Evolutionary conservation across 768 basidiomycete species (phyloP).

Genomic region (Kwoniella mangroviensis): DNA sequence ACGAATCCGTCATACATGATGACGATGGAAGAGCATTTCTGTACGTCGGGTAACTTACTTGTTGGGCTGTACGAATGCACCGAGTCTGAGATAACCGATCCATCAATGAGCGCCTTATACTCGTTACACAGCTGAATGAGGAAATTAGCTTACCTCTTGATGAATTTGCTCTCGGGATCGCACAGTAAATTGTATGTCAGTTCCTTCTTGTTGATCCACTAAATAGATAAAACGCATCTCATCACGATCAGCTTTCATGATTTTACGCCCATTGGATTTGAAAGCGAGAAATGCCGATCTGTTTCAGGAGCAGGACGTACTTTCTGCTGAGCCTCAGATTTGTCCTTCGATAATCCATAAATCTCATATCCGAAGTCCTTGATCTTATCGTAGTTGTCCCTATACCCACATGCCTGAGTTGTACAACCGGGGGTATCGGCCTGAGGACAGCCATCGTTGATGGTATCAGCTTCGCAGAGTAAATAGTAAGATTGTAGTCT

Average conservation of each 20-base stretch:
- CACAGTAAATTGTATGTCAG: conserved; percentile 86
- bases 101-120: neutral
- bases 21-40: neutral
- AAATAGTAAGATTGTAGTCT: neutral
- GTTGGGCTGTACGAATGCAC: conserved; percentile 69
- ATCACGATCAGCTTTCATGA: neutral
- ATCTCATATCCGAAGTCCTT: conserved; percentile 70
- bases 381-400: conserved; percentile 81
- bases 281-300: too few relatives aligned
- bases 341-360: conserved; percentile 69
- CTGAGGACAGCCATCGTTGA: conserved; percentile 3
- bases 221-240: conserved; percentile 13
- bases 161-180: conserved; percentile 80
- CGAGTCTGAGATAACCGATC: conserved; percentile 63
- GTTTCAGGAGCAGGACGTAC: conserved; percentile 54
- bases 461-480: neutral
- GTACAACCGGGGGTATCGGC: conserved; percentile 72
- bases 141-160: conserved; percentile 59
- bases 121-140: neutral
- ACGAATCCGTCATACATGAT: too few relatives aligned
- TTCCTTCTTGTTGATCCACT: conserved; percentile 67
- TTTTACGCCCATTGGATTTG: too few relatives aligned
- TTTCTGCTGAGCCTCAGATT: conserved; percentile 75
- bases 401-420: conserved; percentile 87
- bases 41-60: conserved; percentile 58